These are phyloP conservation scores for Linaria vulgaris DNA, from an alignment of 257 asterid genomes.

Conservation along the genomic window DNA sequence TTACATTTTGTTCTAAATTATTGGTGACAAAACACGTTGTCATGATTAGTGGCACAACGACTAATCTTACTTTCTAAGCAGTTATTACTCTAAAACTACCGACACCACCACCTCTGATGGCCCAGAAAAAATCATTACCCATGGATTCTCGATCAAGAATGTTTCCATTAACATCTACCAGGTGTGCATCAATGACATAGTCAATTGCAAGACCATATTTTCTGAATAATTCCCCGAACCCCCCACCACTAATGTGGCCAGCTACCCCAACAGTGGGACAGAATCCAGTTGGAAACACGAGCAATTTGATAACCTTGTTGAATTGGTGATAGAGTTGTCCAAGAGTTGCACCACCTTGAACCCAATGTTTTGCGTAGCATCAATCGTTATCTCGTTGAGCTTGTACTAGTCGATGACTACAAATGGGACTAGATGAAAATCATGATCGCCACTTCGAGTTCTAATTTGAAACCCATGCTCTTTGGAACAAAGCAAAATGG, in stretches of 20 bases:
- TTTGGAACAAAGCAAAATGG: not conserved
- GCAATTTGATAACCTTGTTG: not conserved
- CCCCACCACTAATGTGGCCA: not conserved
- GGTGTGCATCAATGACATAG: not conserved
- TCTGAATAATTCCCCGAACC: not conserved
- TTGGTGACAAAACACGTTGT: not conserved
- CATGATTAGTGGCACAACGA: not conserved
- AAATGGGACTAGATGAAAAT: not conserved
- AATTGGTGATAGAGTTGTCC: not conserved
- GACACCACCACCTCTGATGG: not conserved
- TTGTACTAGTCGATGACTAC: not conserved
- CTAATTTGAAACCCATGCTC: not conserved
- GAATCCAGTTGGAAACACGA: not conserved
- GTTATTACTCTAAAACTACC: not conserved
- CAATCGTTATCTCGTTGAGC: not conserved
- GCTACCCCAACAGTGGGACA: not conserved
- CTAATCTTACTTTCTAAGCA: not conserved
- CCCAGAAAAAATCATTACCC: not conserved
- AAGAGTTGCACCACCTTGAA: not conserved
- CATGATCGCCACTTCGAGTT: not conserved
- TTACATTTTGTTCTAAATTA: not conserved
- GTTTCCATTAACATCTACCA: not conserved
- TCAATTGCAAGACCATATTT: not conserved
- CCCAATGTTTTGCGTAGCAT: not conserved
- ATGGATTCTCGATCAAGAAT: constrained; percentile 1